These are phyloP conservation scores for Trichosporon sp. DNA, from an alignment of 1,284 basidiomycete species.

Conservation along the genomic window DNA sequence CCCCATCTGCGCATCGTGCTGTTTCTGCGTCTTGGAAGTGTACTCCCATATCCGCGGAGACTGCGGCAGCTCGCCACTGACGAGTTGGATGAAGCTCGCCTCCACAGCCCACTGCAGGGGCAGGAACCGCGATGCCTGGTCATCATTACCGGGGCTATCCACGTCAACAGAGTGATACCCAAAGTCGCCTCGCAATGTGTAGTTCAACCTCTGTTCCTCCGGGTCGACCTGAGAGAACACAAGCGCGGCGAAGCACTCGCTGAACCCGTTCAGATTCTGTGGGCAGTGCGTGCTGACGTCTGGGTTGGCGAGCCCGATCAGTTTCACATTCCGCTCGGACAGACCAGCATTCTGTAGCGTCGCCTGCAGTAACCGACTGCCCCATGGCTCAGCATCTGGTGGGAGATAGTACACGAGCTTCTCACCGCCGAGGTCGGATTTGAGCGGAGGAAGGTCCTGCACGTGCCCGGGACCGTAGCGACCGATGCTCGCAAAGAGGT, in stretches of 20 bases:
- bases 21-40: slow-evolving; percentile 67
- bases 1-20: slow-evolving; percentile 63
- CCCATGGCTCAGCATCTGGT: slow-evolving; percentile 35
- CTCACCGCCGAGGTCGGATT: slow-evolving; percentile 62
- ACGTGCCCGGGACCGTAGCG: slow-evolving; percentile 63
- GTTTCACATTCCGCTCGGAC: slow-evolving; percentile 56
- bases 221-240: slow-evolving; percentile 66
- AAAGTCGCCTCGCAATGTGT: slow-evolving; percentile 71
- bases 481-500: slow-evolving; percentile 22
- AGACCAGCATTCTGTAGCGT: slow-evolving; percentile 60
- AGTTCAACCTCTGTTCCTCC: slow-evolving; percentile 59
- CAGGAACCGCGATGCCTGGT: slow-evolving; percentile 66
- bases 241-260: slow-evolving; percentile 71
- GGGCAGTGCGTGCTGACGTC: slow-evolving; percentile 66
- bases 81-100: slow-evolving; percentile 57
- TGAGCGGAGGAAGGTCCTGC: slow-evolving; percentile 61
- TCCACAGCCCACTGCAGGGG: slow-evolving; percentile 79
- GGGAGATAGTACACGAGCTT: slow-evolving; percentile 64
- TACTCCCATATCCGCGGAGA: slow-evolving; percentile 72
- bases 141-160: slow-evolving; percentile 66
- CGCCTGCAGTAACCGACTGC: slow-evolving; percentile 63
- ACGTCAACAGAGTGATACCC: slow-evolving; percentile 70
- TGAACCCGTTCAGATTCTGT: slow-evolving; percentile 71
- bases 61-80: slow-evolving; percentile 39
- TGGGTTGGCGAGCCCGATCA: slow-evolving; percentile 59